phyloP scores from a whole-genome alignment of 1,284 basidiomycete genomes.

The Ceratobasidium sp. region DNA sequence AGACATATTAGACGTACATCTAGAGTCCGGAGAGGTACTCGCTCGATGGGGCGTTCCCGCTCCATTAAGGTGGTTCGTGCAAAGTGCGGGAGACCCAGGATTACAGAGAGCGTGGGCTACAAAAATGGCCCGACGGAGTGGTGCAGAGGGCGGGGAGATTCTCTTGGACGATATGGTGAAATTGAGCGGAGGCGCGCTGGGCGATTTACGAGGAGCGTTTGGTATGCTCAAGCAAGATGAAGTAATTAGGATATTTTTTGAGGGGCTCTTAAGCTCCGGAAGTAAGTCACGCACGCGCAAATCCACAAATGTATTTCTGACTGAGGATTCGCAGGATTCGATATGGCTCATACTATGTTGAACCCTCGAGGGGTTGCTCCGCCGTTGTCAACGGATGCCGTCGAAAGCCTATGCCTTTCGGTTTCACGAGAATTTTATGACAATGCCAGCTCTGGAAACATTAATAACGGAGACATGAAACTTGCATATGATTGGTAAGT shows the following conservation, averaged over 20 bases:
- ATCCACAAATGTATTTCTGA: conserved; percentile 25
- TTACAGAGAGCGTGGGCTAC: conserved; percentile 88
- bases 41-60: conserved; percentile 84
- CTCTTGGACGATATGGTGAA: conserved; percentile 89
- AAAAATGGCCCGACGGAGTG: conserved; percentile 78
- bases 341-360: conserved; percentile 73
- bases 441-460: conserved; percentile 88
- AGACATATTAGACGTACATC: conserved; percentile 89
- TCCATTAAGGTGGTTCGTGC: conserved; percentile 83
- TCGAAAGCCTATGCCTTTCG: conserved; percentile 81
- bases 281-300: conserved; percentile 66
- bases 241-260: conserved; percentile 78
- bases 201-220: conserved; percentile 73
- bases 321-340: conserved; percentile 65
- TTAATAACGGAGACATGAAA: conserved; percentile 92
- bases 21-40: conserved; percentile 91
- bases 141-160: conserved; percentile 50
- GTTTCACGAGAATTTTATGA: conserved; percentile 91
- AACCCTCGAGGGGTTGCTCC: conserved; percentile 60
- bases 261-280: conserved; percentile 81
- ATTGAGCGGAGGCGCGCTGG: conserved; percentile 68
- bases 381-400: conserved; percentile 57
- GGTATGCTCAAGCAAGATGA: conserved; percentile 75
- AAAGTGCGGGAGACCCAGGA: conserved; percentile 66
- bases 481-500: conserved; percentile 90